A percentile compares a stretch with the other conserved stretches of the same genome.
These are phyloP conservation scores for Baorangia bicolor DNA, from an alignment of 768 basidiomycete genomes.

Conservation along the genomic window DNA sequence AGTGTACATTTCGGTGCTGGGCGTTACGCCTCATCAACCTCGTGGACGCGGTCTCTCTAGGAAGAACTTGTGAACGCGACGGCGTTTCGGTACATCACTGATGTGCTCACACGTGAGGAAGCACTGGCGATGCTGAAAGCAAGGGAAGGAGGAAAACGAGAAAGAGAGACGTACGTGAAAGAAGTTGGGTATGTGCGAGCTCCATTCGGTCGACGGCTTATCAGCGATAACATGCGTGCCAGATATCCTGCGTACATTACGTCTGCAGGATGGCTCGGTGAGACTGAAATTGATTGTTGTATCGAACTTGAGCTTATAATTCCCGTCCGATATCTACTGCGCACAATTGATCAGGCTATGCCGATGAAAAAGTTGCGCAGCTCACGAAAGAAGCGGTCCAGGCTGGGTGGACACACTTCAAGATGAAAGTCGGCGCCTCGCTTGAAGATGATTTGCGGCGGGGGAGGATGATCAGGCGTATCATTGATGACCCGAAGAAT, in stretches of 20 bases:
- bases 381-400: constrained; percentile 83
- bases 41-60: constrained; percentile 32
- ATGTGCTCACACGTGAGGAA: constrained; percentile 87
- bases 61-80: constrained; percentile 74
- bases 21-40: background rate
- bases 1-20: background rate
- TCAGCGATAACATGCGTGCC: background rate
- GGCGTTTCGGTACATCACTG: constrained; percentile 88
- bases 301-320: background rate
- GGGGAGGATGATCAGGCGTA: constrained; percentile 81
- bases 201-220: background rate
- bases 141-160: constrained; percentile 70
- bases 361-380: constrained; percentile 82
- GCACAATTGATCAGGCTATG: constrained; percentile 53
- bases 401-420: constrained; percentile 94
- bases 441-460: constrained; percentile 78
- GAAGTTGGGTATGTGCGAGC: constrained; percentile 51
- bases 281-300: constrained; percentile 5
- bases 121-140: constrained; percentile 77
- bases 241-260: constrained; percentile 93
- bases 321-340: background rate
- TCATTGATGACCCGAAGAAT: constrained; percentile 87
- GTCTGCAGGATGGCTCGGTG: constrained; percentile 85
- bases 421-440: constrained; percentile 94
- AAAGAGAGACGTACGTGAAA: constrained; percentile 71